Evolutionary conservation across 2,329 filamentous ascomycete genomes (phyloP).

Genomic region (Alternaria postmessia): DNA sequence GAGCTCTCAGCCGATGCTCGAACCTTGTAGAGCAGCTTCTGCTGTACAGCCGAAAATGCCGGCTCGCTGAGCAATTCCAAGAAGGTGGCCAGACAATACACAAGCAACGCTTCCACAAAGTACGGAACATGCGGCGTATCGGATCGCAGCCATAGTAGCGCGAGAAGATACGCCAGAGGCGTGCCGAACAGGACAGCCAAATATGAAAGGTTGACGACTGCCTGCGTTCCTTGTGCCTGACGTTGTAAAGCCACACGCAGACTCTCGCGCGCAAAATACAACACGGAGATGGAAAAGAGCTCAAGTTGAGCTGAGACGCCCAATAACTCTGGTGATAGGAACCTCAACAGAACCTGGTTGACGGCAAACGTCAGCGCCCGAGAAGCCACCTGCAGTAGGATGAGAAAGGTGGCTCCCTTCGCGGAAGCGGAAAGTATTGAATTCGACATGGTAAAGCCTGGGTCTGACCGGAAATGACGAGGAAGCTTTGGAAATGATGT

Average conservation of each 20-base stretch:
- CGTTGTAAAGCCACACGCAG: constrained; percentile 90
- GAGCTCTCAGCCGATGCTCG: constrained; percentile 84
- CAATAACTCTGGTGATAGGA: constrained; percentile 82
- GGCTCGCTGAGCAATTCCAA: constrained; percentile 87
- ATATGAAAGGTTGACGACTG: constrained; percentile 88
- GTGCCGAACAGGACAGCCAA: constrained; percentile 75
- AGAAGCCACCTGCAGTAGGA: constrained; percentile 86
- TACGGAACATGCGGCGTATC: constrained; percentile 67
- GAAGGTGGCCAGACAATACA: constrained; percentile 66
- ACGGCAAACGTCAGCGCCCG: constrained; percentile 87
- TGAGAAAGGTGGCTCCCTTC: constrained; percentile 82
- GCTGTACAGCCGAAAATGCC: constrained; percentile 86
- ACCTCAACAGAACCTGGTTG: constrained; percentile 90
- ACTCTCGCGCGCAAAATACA: constrained; percentile 93
- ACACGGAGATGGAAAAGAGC: constrained; percentile 88
- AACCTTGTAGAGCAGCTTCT: constrained; percentile 78
- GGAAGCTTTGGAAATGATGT: constrained; percentile 15
- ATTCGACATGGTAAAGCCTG: constrained; percentile 37
- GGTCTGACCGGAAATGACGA: constrained; percentile 12
- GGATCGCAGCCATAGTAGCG: constrained; percentile 70
- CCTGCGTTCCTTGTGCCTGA: constrained; percentile 70
- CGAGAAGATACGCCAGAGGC: constrained; percentile 69
- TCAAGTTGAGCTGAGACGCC: constrained; percentile 91
- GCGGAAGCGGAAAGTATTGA: constrained; percentile 60
- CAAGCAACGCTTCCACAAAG: constrained; percentile 63